Evolutionary conservation across 1,284 basidiomycete genomes (phyloP).

Genomic region (Tetrapyrgos nigripes): DNA sequence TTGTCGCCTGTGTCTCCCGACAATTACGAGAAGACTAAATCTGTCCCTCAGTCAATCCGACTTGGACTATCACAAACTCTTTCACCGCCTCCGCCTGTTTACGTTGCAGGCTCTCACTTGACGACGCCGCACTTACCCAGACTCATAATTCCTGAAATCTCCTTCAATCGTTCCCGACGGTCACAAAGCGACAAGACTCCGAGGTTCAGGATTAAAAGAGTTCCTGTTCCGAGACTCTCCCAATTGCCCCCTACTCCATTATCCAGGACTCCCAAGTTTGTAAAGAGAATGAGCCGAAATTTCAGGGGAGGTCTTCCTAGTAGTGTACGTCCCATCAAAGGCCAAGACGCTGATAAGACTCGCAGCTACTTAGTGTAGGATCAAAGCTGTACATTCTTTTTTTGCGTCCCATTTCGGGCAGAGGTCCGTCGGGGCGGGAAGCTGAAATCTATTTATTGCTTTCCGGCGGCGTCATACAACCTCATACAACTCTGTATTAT

Average conservation of each 20-base stretch:
- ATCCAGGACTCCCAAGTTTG: not conserved
- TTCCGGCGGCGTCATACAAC: too few relatives aligned
- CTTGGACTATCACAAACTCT: too few relatives aligned
- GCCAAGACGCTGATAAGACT: not conserved
- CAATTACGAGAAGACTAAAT: too few relatives aligned
- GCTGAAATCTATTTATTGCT: too few relatives aligned
- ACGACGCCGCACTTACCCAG: not conserved
- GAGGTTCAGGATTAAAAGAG: not conserved
- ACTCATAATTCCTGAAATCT: not conserved
- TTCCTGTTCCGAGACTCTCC: conserved; percentile 3
- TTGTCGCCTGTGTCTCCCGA: too few relatives aligned
- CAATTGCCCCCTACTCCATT: not conserved
- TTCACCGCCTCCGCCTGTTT: not conserved
- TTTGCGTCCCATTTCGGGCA: too few relatives aligned
- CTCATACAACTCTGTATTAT: too few relatives aligned
- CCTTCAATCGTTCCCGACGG: not conserved
- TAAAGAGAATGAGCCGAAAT: not conserved
- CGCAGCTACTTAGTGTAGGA: too few relatives aligned
- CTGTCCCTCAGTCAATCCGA: too few relatives aligned
- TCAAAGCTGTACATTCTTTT: too few relatives aligned
- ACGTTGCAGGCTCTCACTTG: too few relatives aligned
- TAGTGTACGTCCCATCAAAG: not conserved
- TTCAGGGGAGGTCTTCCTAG: not conserved
- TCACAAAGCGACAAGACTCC: not conserved
- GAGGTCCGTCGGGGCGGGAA: too few relatives aligned